Percentiles rank a stretch among this genome's conserved stretches.
Evolutionary conservation across 495 filamentous ascomycete species (phyloP).

Genomic region (Trichoderma orchidacearum): DNA sequence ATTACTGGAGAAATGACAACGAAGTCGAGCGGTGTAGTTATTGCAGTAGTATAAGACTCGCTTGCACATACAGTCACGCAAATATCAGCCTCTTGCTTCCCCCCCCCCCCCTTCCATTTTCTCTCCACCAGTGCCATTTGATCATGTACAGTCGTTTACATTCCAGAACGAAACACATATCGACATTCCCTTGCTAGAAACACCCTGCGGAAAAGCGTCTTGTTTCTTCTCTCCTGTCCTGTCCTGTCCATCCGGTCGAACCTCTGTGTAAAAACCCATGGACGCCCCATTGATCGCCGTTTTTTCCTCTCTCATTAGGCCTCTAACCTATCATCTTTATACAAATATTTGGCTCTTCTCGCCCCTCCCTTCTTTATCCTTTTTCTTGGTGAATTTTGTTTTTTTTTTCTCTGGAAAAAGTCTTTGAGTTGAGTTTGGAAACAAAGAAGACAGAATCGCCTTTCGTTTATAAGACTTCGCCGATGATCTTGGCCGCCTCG

Average conservation of each 20-base stretch:
- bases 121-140: neutral
- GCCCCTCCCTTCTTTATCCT: neutral
- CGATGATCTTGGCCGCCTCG: slow-evolving; percentile 93
- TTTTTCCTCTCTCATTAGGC: no score
- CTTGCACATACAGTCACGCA: neutral
- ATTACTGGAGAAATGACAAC: neutral
- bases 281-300: neutral
- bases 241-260: neutral
- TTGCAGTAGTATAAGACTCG: neutral
- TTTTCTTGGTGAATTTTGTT: slow-evolving; percentile 2
- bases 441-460: no score
- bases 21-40: neutral
- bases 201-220: no score
- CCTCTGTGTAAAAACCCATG: slow-evolving; percentile 6
- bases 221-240: neutral
- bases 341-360: neutral
- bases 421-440: no score
- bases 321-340: no score
- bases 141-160: neutral
- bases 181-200: no score
- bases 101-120: no score
- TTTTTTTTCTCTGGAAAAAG: neutral
- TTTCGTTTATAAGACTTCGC: slow-evolving; percentile 68
- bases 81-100: neutral
- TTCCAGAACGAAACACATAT: neutral